Conservation (phyloP, 2,329 filamentous ascomycete species). For the Aureobasidium sp. region DNA sequence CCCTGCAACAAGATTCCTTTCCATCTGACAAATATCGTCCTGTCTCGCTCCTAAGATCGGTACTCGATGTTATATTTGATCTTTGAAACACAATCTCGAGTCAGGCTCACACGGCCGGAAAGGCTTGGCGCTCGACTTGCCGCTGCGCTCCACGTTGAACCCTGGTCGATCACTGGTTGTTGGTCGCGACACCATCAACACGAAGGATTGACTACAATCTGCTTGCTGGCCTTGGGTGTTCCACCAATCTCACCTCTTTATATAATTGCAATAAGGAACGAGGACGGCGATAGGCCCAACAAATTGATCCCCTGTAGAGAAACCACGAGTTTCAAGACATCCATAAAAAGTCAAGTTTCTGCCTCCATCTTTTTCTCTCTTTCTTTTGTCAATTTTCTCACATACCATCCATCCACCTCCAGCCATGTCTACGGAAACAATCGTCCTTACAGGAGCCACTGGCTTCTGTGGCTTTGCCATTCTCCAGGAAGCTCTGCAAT, state of each 20-base stretch:
- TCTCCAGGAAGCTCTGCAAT: conserved; percentile 28
- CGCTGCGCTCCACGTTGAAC: neutral
- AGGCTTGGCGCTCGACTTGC: neutral
- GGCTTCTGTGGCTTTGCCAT: conserved; percentile 34
- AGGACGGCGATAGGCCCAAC: neutral
- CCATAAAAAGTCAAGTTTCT: neutral
- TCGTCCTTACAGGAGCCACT: conserved; percentile 34
- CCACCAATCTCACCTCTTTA: neutral
- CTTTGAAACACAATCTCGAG: neutral
- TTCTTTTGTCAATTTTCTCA: neutral
- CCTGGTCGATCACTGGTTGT: neutral
- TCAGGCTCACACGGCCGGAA: neutral
- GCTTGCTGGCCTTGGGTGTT: neutral
- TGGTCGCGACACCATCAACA: neutral
- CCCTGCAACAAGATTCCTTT: neutral
- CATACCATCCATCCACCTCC: neutral
- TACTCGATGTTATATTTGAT: neutral
- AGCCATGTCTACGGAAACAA: conserved; percentile 14
- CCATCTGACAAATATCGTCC: neutral
- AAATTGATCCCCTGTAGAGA: neutral
- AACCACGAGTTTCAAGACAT: neutral
- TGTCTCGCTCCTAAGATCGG: neutral
- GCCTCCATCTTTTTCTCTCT: neutral
- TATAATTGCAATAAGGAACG: neutral
- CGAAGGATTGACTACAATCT: neutral